These are phyloP conservation scores for Fusarium sp. DNA, from an alignment of 2,329 filamentous ascomycete species.

Conservation along the genomic window DNA sequence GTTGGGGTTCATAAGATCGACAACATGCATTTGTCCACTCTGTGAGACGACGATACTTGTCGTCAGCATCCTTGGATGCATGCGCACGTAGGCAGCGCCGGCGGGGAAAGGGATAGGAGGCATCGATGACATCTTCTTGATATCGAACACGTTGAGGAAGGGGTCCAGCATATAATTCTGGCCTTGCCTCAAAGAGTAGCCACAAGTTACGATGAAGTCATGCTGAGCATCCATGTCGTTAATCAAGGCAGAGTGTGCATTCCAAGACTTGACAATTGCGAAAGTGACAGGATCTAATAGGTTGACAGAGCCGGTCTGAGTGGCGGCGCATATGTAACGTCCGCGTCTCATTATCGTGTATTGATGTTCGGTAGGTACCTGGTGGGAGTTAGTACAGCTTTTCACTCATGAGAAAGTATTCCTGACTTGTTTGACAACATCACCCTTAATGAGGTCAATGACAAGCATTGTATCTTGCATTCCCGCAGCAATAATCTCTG, in stretches of 20 bases:
- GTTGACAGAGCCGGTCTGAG: conserved; percentile 83
- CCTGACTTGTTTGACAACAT: conserved; percentile 73
- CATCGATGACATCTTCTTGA: conserved; percentile 89
- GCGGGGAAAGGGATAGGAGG: conserved; percentile 93
- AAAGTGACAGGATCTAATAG: conserved; percentile 86
- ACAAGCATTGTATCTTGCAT: conserved; percentile 88
- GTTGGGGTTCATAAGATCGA: conserved; percentile 94
- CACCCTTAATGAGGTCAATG: conserved; percentile 76
- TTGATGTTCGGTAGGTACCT: conserved; percentile 78
- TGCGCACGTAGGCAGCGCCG: conserved; percentile 92
- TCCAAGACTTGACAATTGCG: conserved; percentile 86
- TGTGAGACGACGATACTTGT: conserved; percentile 95
- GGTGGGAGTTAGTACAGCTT: conserved; percentile 47
- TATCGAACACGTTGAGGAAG: conserved; percentile 93
- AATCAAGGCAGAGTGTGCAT: conserved; percentile 87
- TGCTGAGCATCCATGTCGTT: conserved; percentile 98
- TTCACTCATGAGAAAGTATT: neutral
- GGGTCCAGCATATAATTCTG: conserved; percentile 86
- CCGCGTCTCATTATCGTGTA: conserved; percentile 94
- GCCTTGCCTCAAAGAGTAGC: conserved; percentile 84
- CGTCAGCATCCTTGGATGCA: conserved; percentile 96
- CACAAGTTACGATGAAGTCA: conserved; percentile 95
- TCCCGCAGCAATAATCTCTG: conserved; percentile 88
- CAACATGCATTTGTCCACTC: conserved; percentile 92
- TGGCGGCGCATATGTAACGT: conserved; percentile 92